Conservation (phyloP, 1,284 basidiomycete genomes). For the Boletus sp. region DNA sequence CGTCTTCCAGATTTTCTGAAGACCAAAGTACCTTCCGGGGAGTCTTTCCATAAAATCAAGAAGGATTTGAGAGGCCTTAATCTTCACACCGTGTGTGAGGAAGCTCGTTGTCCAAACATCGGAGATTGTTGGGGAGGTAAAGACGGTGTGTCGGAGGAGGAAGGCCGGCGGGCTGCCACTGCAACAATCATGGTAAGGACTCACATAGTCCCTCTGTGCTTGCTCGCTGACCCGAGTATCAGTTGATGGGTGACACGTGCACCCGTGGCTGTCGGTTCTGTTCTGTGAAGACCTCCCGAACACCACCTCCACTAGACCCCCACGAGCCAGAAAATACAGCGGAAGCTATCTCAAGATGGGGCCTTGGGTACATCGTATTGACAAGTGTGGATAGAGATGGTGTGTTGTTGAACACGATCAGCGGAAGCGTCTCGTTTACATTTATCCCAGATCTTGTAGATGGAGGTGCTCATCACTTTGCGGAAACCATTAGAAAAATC, state of each 20-base stretch:
- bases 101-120: conserved; percentile 98
- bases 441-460: conserved; percentile 75
- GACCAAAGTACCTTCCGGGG: conserved; percentile 89
- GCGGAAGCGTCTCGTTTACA: conserved; percentile 2
- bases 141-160: conserved; percentile 66
- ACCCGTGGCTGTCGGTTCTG: conserved; percentile 98
- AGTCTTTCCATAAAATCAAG: conserved; percentile 91
- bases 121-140: conserved; percentile 99
- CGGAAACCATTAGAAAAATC: conserved; percentile 91
- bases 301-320: conserved; percentile 89
- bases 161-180: conserved; percentile 83
- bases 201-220: not conserved
- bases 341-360: conserved; percentile 98
- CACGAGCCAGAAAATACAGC: conserved; percentile 99
- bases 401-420: conserved; percentile 31
- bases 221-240: conserved; percentile 7
- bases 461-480: conserved; percentile 93
- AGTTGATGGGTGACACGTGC: conserved; percentile 99
- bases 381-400: conserved; percentile 98
- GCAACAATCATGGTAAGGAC: conserved; percentile 95
- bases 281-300: conserved; percentile 90
- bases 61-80: conserved; percentile 90
- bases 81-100: conserved; percentile 97
- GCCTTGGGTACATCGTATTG: conserved; percentile 96
- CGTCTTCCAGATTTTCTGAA: conserved; percentile 92